Base-by-base conservation (phyloP, 108 stramenopile species). In the Fistulifera solaris region DNA sequence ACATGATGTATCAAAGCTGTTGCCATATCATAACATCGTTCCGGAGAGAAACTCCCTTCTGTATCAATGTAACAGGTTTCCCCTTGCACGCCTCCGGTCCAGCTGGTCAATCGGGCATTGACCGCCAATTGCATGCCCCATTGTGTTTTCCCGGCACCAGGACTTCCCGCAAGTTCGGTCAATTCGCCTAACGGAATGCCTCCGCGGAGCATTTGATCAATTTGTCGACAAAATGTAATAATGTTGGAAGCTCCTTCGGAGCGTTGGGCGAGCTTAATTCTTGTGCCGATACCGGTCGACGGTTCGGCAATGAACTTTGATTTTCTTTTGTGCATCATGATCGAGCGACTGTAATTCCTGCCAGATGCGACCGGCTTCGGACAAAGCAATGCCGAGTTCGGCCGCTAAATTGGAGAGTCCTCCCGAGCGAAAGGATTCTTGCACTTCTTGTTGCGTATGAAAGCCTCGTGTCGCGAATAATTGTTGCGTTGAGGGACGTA, bases 111-210 rank as follows among this genome's bases (percentile, higher is more conserved):
- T 40, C 76, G 68, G 0, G 87, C 70, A 70, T 93, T 73, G 19
- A 96, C 93, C 40, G 85, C 81, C 54, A 98, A 62, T 61, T 98
- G 97, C 78, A 94, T 94, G 39, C 77, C 86, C 39, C 95, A 51
- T 69, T 98, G 96, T 18, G 96, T 98, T 68, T 98, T 98, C 7
- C 97, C 97, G 21, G 71, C 64, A 10, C 96, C 95, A 0, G 97
- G 97, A 5, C 87, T 47, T 14, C 96, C 95, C 7, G 85, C 82
- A 24, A 96, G 59, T 80, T 98, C 95, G 0, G 93, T 94, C 16
- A 96, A 62, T 63, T 85, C 77, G 15, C 85, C 83, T 22, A 83
- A 46, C 2, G 71, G 48, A 48, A 94, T 70, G 21, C 95, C 95
- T n/a, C 90, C 94, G 39, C 91, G 91, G 11, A 96, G 66, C 39